Evolutionary conservation across 129 eudicot genomes (phyloP).

Genomic region (Kitagawia praeruptora): DNA sequence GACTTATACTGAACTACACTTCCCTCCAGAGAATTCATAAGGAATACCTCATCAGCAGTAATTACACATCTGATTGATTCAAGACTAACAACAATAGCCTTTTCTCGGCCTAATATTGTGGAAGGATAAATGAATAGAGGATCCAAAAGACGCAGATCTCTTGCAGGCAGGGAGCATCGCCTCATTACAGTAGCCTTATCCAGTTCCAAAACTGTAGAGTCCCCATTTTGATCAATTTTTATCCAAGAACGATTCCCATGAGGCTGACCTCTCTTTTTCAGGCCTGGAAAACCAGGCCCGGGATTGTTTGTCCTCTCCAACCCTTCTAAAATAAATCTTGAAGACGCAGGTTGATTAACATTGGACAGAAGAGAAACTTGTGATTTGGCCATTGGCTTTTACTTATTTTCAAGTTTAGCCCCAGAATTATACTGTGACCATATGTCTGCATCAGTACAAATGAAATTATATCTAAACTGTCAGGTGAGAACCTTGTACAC

Average conservation of each 20-base stretch:
- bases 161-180: slow-evolving; percentile 83
- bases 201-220: slow-evolving; percentile 65
- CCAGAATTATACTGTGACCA: slow-evolving; percentile 19
- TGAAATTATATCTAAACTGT: slow-evolving; percentile 17
- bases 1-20: slow-evolving; percentile 65
- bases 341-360: slow-evolving; percentile 29
- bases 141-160: slow-evolving; percentile 97
- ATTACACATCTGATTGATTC: slow-evolving; percentile 93
- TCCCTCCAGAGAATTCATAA: slow-evolving; percentile 89
- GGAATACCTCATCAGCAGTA: slow-evolving; percentile 90
- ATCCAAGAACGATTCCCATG: slow-evolving; percentile 94
- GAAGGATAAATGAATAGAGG: slow-evolving; percentile 92
- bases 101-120: slow-evolving; percentile 84
- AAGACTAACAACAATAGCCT: slow-evolving; percentile 90
- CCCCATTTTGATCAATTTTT: slow-evolving; percentile 71
- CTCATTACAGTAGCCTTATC: slow-evolving; percentile 84
- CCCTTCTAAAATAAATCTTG: slow-evolving; percentile 36
- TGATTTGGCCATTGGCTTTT: slow-evolving; percentile 49
- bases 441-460: slow-evolving; percentile 45
- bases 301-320: slow-evolving; percentile 28
- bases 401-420: slow-evolving; percentile 19
- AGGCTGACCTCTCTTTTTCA: slow-evolving; percentile 79
- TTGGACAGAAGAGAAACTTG: slow-evolving; percentile 27
- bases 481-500: slow-evolving; percentile 10
- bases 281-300: slow-evolving; percentile 54